Conservation (phyloP, 139 green algal genomes). For the Chlorella vulgaris region DNA sequence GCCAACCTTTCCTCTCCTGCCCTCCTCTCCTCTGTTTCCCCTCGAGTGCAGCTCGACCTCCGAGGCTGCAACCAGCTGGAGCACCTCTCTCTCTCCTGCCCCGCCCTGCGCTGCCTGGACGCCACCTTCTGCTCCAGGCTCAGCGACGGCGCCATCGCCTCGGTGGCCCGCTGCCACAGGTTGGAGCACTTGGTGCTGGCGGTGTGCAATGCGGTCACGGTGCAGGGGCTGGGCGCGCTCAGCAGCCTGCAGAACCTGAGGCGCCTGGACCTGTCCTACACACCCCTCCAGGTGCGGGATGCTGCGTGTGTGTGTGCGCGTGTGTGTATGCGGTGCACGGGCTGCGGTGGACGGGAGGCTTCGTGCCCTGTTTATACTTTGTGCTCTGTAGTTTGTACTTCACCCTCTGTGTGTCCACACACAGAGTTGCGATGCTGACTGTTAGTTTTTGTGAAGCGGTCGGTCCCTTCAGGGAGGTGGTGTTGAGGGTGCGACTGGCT, state of each 20-base stretch:
- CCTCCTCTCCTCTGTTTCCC: too few species aligned
- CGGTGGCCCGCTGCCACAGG: not conserved
- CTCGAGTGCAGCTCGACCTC: constrained; percentile 16
- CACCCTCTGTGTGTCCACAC: too few species aligned
- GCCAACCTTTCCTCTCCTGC: too few species aligned
- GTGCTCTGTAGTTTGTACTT: too few species aligned
- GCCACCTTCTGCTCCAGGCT: constrained; percentile 59
- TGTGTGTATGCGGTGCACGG: not conserved
- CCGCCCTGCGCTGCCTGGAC: constrained; percentile 44
- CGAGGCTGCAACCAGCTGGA: constrained; percentile 32
- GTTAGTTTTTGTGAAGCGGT: too few species aligned
- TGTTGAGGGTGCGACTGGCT: too few species aligned
- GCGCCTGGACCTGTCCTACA: constrained; percentile 68
- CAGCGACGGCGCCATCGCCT: constrained; percentile 33
- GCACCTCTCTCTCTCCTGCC: constrained; percentile 37
- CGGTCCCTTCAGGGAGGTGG: too few species aligned
- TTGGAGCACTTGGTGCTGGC: constrained; percentile 38
- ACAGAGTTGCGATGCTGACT: too few species aligned
- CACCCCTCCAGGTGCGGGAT: constrained; percentile 23
- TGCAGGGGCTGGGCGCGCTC: constrained; percentile 38
- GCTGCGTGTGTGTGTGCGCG: not conserved
- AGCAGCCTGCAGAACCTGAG: constrained; percentile 31
- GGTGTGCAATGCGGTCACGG: constrained; percentile 40
- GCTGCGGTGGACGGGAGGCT: too few species aligned
- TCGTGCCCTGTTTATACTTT: too few species aligned